Conservation (phyloP, 306 rosid genomes). For the Trifolium pratense region DNA sequence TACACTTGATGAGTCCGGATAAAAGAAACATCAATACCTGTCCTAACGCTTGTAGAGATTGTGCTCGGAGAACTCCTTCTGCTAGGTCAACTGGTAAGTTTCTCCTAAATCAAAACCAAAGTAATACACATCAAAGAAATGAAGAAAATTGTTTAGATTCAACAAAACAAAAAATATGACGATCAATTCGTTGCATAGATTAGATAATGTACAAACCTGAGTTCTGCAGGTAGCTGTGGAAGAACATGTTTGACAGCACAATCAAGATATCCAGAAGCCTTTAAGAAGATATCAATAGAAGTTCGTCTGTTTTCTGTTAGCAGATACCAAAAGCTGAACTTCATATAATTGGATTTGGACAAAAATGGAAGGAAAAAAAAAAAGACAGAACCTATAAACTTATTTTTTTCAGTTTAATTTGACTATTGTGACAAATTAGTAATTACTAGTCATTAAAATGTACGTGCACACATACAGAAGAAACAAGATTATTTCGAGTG, state of each 20-base stretch:
- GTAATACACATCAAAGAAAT: slow-evolving; percentile 35
- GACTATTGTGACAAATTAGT: not conserved
- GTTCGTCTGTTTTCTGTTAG: slow-evolving; percentile 85
- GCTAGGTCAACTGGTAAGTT: slow-evolving; percentile 90
- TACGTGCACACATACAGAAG: not conserved
- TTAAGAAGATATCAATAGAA: slow-evolving; percentile 80
- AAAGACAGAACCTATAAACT: not conserved
- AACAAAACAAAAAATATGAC: slow-evolving; percentile 2
- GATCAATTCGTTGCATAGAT: slow-evolving; percentile 4
- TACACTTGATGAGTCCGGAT: slow-evolving; percentile 13
- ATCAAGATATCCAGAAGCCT: slow-evolving; percentile 93
- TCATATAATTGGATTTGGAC: slow-evolving; percentile 12
- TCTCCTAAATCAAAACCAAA: slow-evolving; percentile 65
- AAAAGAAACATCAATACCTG: slow-evolving; percentile 61
- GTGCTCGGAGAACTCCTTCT: slow-evolving; percentile 96
- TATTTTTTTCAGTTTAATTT: not conserved
- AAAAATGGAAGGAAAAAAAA: slow-evolving; percentile 4
- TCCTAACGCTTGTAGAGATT: slow-evolving; percentile 91
- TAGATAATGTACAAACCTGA: slow-evolving; percentile 63
- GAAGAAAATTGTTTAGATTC: slow-evolving; percentile 23
- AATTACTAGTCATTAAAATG: not conserved
- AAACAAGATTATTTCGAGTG: not conserved
- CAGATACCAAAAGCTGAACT: slow-evolving; percentile 39
- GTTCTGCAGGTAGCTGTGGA: slow-evolving; percentile 83
- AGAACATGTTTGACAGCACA: slow-evolving; percentile 93